Evolutionary conservation across 805 yeast genomes (phyloP), one percentile per base, ranked within the genome.

Genomic region (Monosporozyma unispora): DNA sequence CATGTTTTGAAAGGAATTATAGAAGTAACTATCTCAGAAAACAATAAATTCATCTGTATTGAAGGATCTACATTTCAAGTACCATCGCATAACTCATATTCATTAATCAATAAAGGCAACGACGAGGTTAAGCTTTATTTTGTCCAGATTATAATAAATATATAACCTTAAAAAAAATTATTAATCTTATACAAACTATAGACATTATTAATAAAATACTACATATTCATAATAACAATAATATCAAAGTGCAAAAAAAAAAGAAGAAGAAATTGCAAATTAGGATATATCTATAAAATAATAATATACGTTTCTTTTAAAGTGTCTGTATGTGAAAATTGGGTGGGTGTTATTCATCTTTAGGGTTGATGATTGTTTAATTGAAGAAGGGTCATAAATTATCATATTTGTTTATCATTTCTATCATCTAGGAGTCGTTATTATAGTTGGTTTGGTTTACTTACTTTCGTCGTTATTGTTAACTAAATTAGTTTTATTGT

Each of bases 41-140:
- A 77, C 5, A 73, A 71, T 18, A 72, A 70, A 19, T 86, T 89
- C 61, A 65, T 79, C 4, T 84, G 83, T 10, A 72, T 77, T 0
- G 70, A 74, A 49, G 96, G 96, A 0, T 83, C 95, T 47, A 77
- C 91, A 3, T 81, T 88, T 58, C 85, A 83, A 57, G 74, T 89
- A 6, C 96, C 96, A 1, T 77, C 83, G 70, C 82, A 82, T 5
- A 85, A 84, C 58, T 73, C 74, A 40, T 87, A 87, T 64, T 78
- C 82, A 16, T 74, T 88, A 54, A 74, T 73, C 45, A 86, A 86
- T 60, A 72, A 72, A 39, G 83, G 87, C 0, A 67, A 72, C 27
- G 70, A 68, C 16, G 73, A 72, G 28, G 87, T 84, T 0, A 74
- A 76, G 48, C 57, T 89, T 60, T 87, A 84, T 62, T 87, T 87